Evolutionary conservation across 176 grass and related monocot genomes (phyloP), one percentile per base, ranked within the genome.

Genomic region (Eleusine coracana): DNA sequence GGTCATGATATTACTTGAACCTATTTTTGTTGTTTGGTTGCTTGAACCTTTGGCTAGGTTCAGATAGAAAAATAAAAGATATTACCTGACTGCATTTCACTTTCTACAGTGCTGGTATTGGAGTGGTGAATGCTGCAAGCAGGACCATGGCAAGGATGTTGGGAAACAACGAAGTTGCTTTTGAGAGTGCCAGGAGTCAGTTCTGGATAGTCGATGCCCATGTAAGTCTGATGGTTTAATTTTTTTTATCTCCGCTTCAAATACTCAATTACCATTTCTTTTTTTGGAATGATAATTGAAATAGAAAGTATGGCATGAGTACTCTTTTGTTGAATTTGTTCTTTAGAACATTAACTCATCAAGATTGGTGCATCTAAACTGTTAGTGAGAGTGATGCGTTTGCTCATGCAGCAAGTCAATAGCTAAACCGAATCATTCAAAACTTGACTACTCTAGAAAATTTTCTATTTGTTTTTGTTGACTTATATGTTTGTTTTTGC

Each of bases 161-260:
- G 64, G 96, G 96, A 29, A 98, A 98, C 73, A 95, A 92, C 29
- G 87, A 93, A 48, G 84, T 81, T 76, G 92, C 96, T 88, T 98
- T 95, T 91, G 88, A 95, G 82, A 95, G 96, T 91, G 92, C 96
- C 31, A 93, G 88, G 72, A 94, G 96, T 84, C 96, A 95, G 80
- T 98, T 98, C 73, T 98, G 96, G 96, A 81, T 98, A 72, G 96
- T 95, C 45, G 96, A 98, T 95, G 96, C 96, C 38, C 87, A 76
- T 75, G 96, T 98, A 72, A 90, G 84, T 65, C 5, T 21, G 60
- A 54, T 80, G 48, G 59, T 67, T 8, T 82, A 71, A 9, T 8
- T 60, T 60, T 58, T 60, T 71, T 71, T 41, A 41, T 80, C 34
- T 36, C 31, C 20, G 34, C 17, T 38, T 38, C 3, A 20, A 68